These are phyloP conservation scores for Malus hybrid DNA, from an alignment of 331 rosid species.

Conservation along the genomic window DNA sequence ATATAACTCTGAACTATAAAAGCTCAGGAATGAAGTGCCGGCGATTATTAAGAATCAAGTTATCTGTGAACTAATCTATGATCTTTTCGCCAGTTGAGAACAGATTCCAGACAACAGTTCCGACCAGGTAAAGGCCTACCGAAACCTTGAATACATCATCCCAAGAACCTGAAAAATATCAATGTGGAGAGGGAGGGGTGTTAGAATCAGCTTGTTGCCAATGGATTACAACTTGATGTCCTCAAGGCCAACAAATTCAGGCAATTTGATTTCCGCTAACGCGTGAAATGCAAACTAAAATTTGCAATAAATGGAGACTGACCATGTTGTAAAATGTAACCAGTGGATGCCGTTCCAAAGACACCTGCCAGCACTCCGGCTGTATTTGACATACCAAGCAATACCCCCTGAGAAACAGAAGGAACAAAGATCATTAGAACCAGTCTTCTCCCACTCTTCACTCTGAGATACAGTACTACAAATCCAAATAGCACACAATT, in stretches of 20 bases:
- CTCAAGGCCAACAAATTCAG: not conserved
- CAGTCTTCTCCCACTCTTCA: no score
- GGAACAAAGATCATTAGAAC: slow-evolving; percentile 1
- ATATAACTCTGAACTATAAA: slow-evolving; percentile 1
- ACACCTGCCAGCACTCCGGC: slow-evolving; percentile 98
- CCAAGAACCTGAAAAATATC: slow-evolving; percentile 71
- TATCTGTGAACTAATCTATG: slow-evolving; percentile 38
- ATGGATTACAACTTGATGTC: not conserved
- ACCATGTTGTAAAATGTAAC: slow-evolving; percentile 95
- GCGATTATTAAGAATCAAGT: not conserved
- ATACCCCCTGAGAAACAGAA: slow-evolving; percentile 54
- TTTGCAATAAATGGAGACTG: slow-evolving; percentile 15
- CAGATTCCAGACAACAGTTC: slow-evolving; percentile 91
- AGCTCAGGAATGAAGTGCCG: slow-evolving; percentile 16
- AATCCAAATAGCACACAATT: not conserved
- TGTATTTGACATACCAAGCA: slow-evolving; percentile 91
- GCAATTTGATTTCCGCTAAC: not conserved
- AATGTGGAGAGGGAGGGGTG: not conserved
- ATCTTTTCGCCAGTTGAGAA: slow-evolving; percentile 93
- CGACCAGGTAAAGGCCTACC: slow-evolving; percentile 82
- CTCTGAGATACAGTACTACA: no score
- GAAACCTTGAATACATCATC: slow-evolving; percentile 95
- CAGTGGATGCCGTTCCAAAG: slow-evolving; percentile 92
- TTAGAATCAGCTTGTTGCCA: slow-evolving; percentile 5
- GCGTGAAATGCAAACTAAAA: not conserved